phyloP scores from a whole-genome alignment of 1,284 basidiomycete species.

The Pseudomicrostroma phylloplanum region DNA sequence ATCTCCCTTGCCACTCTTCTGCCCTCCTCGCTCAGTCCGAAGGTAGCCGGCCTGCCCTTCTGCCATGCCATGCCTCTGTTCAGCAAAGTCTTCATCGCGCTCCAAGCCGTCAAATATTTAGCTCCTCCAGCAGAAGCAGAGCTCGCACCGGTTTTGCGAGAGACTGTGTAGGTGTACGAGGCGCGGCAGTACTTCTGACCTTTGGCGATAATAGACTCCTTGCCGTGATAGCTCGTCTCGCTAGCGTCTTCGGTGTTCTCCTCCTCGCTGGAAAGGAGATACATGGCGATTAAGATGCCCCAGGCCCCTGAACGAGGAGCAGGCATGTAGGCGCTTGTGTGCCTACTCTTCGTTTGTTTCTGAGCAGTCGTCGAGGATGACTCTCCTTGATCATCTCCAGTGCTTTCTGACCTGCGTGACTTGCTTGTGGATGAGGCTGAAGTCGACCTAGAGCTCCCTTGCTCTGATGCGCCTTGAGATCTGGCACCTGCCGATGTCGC shows the following conservation, averaged over 20 bases:
- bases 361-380: background rate
- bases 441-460: too few relatives aligned
- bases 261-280: background rate
- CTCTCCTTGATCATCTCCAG: background rate
- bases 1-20: background rate
- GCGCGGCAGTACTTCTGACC: background rate
- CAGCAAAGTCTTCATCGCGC: background rate
- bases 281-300: conserved; percentile 1
- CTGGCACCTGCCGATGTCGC: too few relatives aligned
- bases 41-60: conserved; percentile 1
- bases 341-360: background rate
- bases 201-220: background rate
- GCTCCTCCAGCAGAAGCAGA: conserved; percentile 2
- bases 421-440: background rate
- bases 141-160: background rate
- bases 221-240: background rate
- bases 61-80: conserved; percentile 3
- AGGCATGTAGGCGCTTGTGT: background rate
- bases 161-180: background rate
- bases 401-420: background rate
- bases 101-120: background rate
- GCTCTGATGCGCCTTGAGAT: too few relatives aligned
- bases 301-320: conserved; percentile 3
- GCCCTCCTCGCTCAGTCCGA: background rate
- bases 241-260: background rate